Conservation (phyloP, 2,329 filamentous ascomycete species). For the Aureobasidium vineae region DNA sequence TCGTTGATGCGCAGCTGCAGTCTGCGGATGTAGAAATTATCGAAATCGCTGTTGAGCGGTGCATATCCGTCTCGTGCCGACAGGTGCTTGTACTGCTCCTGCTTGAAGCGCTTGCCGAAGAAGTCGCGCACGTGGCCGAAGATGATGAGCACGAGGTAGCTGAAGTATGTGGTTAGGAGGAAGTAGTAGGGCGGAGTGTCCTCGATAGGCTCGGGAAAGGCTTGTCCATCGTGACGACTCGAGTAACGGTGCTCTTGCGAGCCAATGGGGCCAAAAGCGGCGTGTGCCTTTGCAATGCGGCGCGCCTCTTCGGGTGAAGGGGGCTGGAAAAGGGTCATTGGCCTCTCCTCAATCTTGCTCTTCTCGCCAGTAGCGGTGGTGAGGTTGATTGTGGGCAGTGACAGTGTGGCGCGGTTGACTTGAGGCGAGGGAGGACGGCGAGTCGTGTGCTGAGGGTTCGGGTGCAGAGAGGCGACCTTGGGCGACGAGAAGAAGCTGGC, state of each 20-base stretch:
- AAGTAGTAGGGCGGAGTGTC: slow-evolving; percentile 98
- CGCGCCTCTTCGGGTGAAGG: slow-evolving; percentile 80
- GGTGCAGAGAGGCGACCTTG: slow-evolving; percentile 30
- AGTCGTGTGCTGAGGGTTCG: slow-evolving; percentile 54
- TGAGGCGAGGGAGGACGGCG: slow-evolving; percentile 63
- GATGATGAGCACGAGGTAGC: slow-evolving; percentile 91
- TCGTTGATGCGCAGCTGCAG: slow-evolving; percentile 95
- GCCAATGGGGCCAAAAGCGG: slow-evolving; percentile 85
- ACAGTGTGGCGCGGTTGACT: slow-evolving; percentile 69
- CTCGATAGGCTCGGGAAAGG: slow-evolving; percentile 78
- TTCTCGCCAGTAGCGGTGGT: slow-evolving; percentile 80
- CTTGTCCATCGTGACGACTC: slow-evolving; percentile 78
- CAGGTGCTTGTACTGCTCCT: slow-evolving; percentile 81
- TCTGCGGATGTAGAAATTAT: slow-evolving; percentile 94
- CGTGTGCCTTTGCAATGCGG: slow-evolving; percentile 72
- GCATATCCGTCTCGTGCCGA: slow-evolving; percentile 85
- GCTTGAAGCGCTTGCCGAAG: slow-evolving; percentile 92
- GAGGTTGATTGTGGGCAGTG: slow-evolving; percentile 85
- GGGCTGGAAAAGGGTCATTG: slow-evolving; percentile 82
- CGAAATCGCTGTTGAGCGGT: slow-evolving; percentile 94
- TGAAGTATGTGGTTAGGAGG: slow-evolving; percentile 96
- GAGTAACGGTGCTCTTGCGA: slow-evolving; percentile 81
- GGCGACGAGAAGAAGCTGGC: slow-evolving; percentile 34
- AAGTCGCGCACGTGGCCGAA: slow-evolving; percentile 96
- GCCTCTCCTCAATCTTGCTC: slow-evolving; percentile 68